phyloP scores from a whole-genome alignment of 805 yeast species.

The Pichia thaimueangensis region DNA sequence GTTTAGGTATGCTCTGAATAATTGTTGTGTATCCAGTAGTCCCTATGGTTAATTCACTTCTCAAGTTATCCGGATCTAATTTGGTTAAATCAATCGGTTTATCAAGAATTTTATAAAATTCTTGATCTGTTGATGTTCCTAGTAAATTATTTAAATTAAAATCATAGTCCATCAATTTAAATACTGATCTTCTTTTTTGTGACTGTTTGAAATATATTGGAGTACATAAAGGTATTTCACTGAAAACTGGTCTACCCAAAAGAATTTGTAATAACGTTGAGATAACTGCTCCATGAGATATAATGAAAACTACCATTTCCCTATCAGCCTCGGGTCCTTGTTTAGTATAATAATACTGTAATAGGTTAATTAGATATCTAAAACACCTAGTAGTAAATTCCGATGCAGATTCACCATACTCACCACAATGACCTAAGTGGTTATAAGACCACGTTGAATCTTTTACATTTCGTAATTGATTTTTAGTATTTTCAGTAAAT shows the following conservation, averaged over 20 bases:
- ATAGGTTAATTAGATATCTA: constrained; percentile 29
- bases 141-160: constrained; percentile 27
- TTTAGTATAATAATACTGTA: constrained; percentile 27
- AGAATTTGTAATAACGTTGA: constrained; percentile 34
- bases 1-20: constrained; percentile 18
- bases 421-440: constrained; percentile 37
- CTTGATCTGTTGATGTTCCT: constrained; percentile 21
- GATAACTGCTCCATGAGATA: constrained; percentile 41
- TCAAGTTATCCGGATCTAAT: constrained; percentile 23
- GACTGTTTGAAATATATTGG: constrained; percentile 31
- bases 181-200: constrained; percentile 18
- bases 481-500: constrained; percentile 18
- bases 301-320: constrained; percentile 28
- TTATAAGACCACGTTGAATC: constrained; percentile 31
- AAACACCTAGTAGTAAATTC: constrained; percentile 33
- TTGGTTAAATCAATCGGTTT: constrained; percentile 23
- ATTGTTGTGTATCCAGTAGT: constrained; percentile 18
- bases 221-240: constrained; percentile 35
- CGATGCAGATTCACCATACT: constrained; percentile 35
- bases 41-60: constrained; percentile 23
- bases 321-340: constrained; percentile 25
- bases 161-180: constrained; percentile 30
- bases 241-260: constrained; percentile 32
- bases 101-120: constrained; percentile 21
- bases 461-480: constrained; percentile 17